Percentiles rank a stretch among this genome's conserved stretches.
These are phyloP conservation scores for Sergeia podlipaevii DNA, from an alignment of 208 protist species.

Conservation along the genomic window DNA sequence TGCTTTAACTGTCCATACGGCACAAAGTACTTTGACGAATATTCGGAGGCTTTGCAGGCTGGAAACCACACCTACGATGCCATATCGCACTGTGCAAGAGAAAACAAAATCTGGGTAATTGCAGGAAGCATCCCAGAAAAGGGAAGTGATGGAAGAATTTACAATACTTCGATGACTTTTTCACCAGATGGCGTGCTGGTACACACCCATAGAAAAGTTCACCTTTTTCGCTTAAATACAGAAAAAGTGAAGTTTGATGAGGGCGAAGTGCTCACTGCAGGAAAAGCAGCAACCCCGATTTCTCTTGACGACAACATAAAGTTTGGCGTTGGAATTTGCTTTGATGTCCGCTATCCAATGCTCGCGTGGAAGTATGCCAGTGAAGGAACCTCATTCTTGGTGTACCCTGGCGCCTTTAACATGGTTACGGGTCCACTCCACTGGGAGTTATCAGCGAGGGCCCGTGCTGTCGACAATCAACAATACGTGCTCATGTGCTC, in stretches of 20 bases:
- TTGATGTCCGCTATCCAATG: slow-evolving; percentile 98
- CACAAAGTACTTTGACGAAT: slow-evolving; percentile 91
- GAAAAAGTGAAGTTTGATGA: slow-evolving; percentile 95
- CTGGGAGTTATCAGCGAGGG: slow-evolving; percentile 94
- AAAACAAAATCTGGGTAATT: slow-evolving; percentile 81
- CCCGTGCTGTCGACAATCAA: slow-evolving; percentile 94
- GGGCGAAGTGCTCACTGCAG: slow-evolving; percentile 92
- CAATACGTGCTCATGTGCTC: slow-evolving; percentile 94
- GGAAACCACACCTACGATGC: slow-evolving; percentile 77
- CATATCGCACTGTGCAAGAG: slow-evolving; percentile 59
- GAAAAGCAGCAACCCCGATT: slow-evolving; percentile 53
- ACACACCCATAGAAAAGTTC: slow-evolving; percentile 93
- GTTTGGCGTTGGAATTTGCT: slow-evolving; percentile 98
- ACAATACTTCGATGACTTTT: slow-evolving; percentile 94
- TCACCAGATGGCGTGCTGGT: slow-evolving; percentile 83
- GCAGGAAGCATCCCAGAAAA: slow-evolving; percentile 95
- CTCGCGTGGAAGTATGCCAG: slow-evolving; percentile 72
- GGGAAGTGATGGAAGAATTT: slow-evolving; percentile 77
- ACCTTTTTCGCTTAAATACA: slow-evolving; percentile 97
- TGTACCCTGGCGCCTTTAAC: slow-evolving; percentile 98
- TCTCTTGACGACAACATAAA: slow-evolving; percentile 46
- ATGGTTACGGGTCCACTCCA: slow-evolving; percentile 98
- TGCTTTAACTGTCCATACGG: slow-evolving; percentile 96
- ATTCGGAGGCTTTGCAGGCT: slow-evolving; percentile 84
- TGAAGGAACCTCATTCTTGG: slow-evolving; percentile 86